Base-by-base conservation (phyloP, 177 flowering plant genomes). In the Vitis hybrid region DNA sequence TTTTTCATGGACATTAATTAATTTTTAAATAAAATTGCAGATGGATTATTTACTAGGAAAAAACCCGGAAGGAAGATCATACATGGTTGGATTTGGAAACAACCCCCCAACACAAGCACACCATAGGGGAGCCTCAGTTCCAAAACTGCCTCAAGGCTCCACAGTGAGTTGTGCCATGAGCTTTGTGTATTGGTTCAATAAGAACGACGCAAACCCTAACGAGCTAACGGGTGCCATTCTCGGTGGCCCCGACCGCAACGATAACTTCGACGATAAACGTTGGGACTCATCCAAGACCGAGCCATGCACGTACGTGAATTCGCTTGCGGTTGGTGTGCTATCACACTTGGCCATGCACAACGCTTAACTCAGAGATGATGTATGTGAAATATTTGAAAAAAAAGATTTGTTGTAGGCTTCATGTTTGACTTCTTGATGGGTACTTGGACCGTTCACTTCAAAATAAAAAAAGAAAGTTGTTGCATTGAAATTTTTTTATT, bases 161-260 rank as follows among this genome's bases (percentile, higher is more conserved):
- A 16, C 1, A 0, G 83, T 90, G 13, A 83, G 67, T 73, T 95
- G 99, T 67, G 75, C 80, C 5, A 77, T 86, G 90, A 87, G 84
- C 80, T 95, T 95, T 70, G 78, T 71, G 0, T 1, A 83, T 19
- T 93, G 85, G 86, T 87, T 39, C 77, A 64, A 68, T 11, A 81
- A 72, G 49, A 55, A 86, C 31, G 8, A 0, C 2, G 87, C 96
- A 0, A 94, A 94, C 82, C 81, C 84, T 1, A 86, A 93, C 49
- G 98, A 88, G 83, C 90, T 94, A 14, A 94, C 98, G 0, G 99
- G 99, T 0, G 99, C 99, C 66, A 81, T 94, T 3, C 76, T 94
- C 0, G 99, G 99, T 2, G 99, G 99, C 6, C 99, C 99, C 10
- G 93, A 94, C 69, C 73, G 77, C 1, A 60, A 74, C 55, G 99